A percentile compares a stretch with the other conserved stretches of the same genome.
These are phyloP conservation scores for Sarocladium brachiariae DNA, from an alignment of 2,329 filamentous ascomycete genomes.

Conservation along the genomic window DNA sequence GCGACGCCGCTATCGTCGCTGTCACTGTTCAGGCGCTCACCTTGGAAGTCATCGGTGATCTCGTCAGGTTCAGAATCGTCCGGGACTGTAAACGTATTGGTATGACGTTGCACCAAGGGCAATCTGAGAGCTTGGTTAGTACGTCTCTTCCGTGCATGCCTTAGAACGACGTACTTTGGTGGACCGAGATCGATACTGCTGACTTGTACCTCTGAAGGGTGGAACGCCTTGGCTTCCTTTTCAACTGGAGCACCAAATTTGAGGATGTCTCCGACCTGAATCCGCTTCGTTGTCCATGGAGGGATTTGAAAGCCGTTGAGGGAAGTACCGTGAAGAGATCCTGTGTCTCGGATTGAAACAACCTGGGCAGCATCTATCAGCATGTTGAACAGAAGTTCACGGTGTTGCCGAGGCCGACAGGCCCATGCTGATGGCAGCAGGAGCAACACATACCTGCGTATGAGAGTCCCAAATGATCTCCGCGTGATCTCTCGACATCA, in stretches of 20 bases:
- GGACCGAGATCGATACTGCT: slow-evolving; percentile 21
- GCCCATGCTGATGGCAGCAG: neutral
- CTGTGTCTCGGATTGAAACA: slow-evolving; percentile 37
- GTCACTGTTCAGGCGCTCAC: neutral
- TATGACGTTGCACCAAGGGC: slow-evolving; percentile 12
- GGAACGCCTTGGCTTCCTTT: slow-evolving; percentile 26
- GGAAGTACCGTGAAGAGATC: slow-evolving; percentile 48
- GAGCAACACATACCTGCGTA: slow-evolving; percentile 31
- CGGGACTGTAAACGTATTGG: slow-evolving; percentile 33
- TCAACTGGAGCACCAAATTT: slow-evolving; percentile 31
- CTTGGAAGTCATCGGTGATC: neutral
- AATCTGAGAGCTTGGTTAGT: slow-evolving; percentile 19
- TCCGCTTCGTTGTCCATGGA: slow-evolving; percentile 11
- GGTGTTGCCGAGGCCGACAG: slow-evolving; percentile 9
- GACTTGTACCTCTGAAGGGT: slow-evolving; percentile 31
- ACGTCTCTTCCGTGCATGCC: neutral
- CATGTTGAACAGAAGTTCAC: slow-evolving; percentile 22
- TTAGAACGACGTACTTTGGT: slow-evolving; percentile 15
- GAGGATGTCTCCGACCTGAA: slow-evolving; percentile 25
- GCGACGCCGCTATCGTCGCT: neutral
- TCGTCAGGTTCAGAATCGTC: slow-evolving; percentile 29
- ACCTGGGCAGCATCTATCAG: neutral
- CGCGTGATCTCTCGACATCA: slow-evolving; percentile 66
- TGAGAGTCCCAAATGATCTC: slow-evolving; percentile 38
- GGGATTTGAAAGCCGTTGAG: slow-evolving; percentile 27